Evolutionary conservation across 2,329 filamentous ascomycete genomes (phyloP).

Genomic region (Paraconiothyrium sp.): DNA sequence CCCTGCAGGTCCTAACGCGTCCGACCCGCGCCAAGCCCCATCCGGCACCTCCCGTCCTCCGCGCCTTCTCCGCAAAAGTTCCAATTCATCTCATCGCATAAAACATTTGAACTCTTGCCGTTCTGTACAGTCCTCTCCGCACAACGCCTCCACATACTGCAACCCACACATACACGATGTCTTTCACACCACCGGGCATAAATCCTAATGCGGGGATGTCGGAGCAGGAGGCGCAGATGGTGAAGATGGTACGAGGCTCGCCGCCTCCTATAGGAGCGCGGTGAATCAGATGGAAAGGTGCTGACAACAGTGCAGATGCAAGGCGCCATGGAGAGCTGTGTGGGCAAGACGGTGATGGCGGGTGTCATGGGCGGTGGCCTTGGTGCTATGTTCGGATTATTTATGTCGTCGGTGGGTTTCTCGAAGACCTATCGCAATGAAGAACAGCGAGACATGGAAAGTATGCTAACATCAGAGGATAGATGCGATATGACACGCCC

Average conservation of each 20-base stretch:
- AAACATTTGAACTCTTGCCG: constrained; percentile 10
- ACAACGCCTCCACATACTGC: not conserved
- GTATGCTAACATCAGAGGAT: not conserved
- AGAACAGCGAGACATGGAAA: not conserved
- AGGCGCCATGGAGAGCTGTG: constrained; percentile 89
- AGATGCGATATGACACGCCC: constrained; percentile 99
- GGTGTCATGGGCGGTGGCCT: constrained; percentile 95
- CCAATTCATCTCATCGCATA: constrained; percentile 26
- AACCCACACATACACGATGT: constrained; percentile 32
- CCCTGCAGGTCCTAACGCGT: not conserved
- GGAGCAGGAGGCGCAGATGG: constrained; percentile 59
- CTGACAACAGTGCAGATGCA: constrained; percentile 70
- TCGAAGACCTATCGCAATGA: constrained; percentile 5
- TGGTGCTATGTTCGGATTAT: constrained; percentile 92
- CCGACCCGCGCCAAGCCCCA: constrained; percentile 29
- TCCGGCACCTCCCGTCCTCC: constrained; percentile 44
- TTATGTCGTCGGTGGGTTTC: constrained; percentile 89
- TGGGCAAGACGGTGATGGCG: constrained; percentile 86
- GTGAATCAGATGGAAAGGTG: not conserved
- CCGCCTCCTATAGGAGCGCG: not conserved
- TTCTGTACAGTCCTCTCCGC: constrained; percentile 9
- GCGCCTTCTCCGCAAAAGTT: constrained; percentile 48
- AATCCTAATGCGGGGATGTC: constrained; percentile 50
- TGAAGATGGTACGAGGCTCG: constrained; percentile 53
- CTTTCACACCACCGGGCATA: constrained; percentile 44